These are phyloP conservation scores for Erysimum cheiri DNA, from an alignment of 441 rosid species.

Conservation along the genomic window DNA sequence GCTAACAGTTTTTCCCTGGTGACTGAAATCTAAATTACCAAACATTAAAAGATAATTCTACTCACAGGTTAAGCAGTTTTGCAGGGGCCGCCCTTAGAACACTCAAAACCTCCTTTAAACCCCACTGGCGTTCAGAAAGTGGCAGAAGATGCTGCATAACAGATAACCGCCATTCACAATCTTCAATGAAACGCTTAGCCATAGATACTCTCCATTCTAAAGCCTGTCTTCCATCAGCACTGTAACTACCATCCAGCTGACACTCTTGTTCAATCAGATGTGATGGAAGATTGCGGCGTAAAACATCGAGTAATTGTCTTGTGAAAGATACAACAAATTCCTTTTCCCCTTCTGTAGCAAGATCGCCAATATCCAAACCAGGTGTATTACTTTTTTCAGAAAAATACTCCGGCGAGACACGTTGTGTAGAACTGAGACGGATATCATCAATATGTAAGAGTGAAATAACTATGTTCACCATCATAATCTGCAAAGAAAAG, in stretches of 20 bases:
- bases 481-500: conserved; percentile 80
- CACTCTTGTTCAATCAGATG: conserved; percentile 61
- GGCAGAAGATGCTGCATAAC: conserved; percentile 94
- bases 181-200: conserved; percentile 84
- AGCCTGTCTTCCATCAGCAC: conserved; percentile 70
- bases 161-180: conserved; percentile 98
- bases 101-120: conserved; percentile 94
- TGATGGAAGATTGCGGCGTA: conserved; percentile 73
- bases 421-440: conserved; percentile 65
- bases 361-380: conserved; percentile 57
- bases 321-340: conserved; percentile 82
- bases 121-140: conserved; percentile 86
- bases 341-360: conserved; percentile 67
- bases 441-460: conserved; percentile 90
- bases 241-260: conserved; percentile 58
- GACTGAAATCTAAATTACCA: conserved; percentile 18
- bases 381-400: conserved; percentile 51
- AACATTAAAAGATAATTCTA: conserved; percentile 39
- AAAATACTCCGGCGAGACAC: conserved; percentile 62
- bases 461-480: conserved; percentile 90
- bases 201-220: conserved; percentile 92
- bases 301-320: conserved; percentile 73
- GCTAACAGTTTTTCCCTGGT: conserved; percentile 18
- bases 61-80: conserved; percentile 95
- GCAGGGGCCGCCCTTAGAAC: conserved; percentile 95